phyloP scores from a whole-genome alignment of 2,329 filamentous ascomycete genomes.

The Tothia fuscella region DNA sequence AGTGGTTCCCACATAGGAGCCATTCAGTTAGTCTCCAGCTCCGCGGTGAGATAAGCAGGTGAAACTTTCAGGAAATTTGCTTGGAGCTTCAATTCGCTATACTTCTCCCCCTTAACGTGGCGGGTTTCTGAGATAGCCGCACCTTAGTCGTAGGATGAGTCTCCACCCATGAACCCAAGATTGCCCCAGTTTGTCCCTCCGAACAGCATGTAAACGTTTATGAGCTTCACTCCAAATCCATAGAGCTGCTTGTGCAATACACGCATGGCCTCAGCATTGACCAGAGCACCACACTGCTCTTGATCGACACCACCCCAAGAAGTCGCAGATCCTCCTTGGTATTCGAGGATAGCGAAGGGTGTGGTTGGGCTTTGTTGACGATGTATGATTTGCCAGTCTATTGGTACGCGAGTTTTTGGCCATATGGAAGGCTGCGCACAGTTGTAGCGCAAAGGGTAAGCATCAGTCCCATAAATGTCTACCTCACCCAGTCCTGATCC shows the following conservation, averaged over 20 bases:
- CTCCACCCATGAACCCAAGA: constrained; percentile 50
- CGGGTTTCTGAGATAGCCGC: constrained; percentile 58
- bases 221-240: constrained; percentile 51
- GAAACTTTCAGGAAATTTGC: constrained; percentile 64
- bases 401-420: constrained; percentile 46
- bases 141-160: constrained; percentile 48
- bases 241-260: constrained; percentile 71
- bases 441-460: constrained; percentile 20
- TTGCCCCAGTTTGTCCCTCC: constrained; percentile 82
- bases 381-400: constrained; percentile 42
- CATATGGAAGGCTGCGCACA: constrained; percentile 49
- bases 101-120: constrained; percentile 59
- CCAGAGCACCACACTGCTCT: constrained; percentile 50
- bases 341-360: constrained; percentile 6
- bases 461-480: constrained; percentile 47
- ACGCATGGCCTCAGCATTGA: constrained; percentile 62
- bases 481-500: constrained; percentile 41
- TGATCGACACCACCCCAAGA: constrained; percentile 57
- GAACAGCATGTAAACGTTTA: constrained; percentile 68
- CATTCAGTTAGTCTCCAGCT: constrained; percentile 17
- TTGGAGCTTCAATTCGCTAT: constrained; percentile 64
- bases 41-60: constrained; percentile 51
- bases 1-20: constrained; percentile 22
- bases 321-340: constrained; percentile 2
- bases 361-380: constrained; percentile 40